Evolutionary conservation across 129 eudicot species (phyloP).

Genomic region (Logfia minima): DNA sequence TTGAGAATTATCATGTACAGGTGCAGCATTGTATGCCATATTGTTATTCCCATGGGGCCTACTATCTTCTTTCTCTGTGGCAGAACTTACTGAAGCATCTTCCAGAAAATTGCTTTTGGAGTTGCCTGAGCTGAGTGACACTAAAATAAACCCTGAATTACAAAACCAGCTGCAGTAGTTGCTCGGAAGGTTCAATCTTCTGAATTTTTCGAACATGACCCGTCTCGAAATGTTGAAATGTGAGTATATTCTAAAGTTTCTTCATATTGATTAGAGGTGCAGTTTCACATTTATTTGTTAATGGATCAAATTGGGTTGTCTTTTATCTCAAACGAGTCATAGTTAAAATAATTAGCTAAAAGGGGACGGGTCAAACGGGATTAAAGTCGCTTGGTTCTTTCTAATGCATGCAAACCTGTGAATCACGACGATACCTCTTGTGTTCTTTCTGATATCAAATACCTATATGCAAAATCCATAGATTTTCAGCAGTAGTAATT

Average conservation of each 20-base stretch:
- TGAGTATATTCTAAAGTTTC: conserved; percentile 37
- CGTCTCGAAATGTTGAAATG: conserved; percentile 52
- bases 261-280: background rate
- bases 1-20: conserved; percentile 45
- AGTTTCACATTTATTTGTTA: background rate
- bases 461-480: background rate
- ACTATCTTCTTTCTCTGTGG: conserved; percentile 30
- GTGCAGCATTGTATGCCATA: conserved; percentile 18
- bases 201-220: conserved; percentile 14
- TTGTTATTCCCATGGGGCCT: conserved; percentile 29
- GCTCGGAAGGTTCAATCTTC: conserved; percentile 39
- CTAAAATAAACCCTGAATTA: conserved; percentile 46
- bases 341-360: background rate
- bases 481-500: background rate
- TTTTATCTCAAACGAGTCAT: background rate
- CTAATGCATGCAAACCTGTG: too few relatives aligned
- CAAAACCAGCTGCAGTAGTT: conserved; percentile 40
- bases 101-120: conserved; percentile 65
- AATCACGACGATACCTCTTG: background rate
- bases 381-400: background rate
- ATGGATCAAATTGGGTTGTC: background rate
- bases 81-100: conserved; percentile 58
- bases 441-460: background rate
- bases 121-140: conserved; percentile 72
- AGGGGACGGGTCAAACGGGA: background rate